These are phyloP conservation scores for Jackrogersella multiformis DNA, from an alignment of 495 filamentous ascomycete genomes.

Conservation along the genomic window DNA sequence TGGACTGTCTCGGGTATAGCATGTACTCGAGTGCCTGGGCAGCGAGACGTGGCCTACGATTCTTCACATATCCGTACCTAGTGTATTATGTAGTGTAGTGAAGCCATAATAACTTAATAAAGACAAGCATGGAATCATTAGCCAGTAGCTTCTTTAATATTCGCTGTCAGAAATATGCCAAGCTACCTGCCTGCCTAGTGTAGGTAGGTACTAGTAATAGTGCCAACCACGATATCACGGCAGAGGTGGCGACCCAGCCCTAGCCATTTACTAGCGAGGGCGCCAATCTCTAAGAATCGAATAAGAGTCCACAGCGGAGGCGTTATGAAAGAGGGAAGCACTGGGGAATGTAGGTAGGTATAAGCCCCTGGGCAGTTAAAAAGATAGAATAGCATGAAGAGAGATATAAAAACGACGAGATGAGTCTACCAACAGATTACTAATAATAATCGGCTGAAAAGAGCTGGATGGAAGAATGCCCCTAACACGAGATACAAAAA, in stretches of 20 bases:
- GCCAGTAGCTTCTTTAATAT: not conserved
- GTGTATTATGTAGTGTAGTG: too few relatives aligned
- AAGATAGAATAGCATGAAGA: too few relatives aligned
- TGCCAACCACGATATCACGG: not conserved
- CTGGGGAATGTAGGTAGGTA: not conserved
- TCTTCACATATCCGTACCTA: not conserved
- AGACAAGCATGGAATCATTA: not conserved
- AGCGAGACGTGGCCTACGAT: not conserved
- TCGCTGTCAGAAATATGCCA: not conserved
- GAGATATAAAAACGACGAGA: too few relatives aligned
- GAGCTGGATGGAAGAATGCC: not conserved
- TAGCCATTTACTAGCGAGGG: not conserved
- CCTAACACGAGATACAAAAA: too few relatives aligned
- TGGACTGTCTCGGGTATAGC: constrained; percentile 2
- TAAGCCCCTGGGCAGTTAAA: too few relatives aligned
- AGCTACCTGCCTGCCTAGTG: not conserved
- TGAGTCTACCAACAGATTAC: not conserved
- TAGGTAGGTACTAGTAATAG: not conserved
- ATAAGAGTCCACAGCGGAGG: not conserved
- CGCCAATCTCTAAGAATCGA: not conserved
- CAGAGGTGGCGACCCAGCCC: not conserved
- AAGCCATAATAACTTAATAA: not conserved
- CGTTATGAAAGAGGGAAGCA: too few relatives aligned
- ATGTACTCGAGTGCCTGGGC: not conserved
- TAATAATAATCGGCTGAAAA: not conserved